phyloP scores from a whole-genome alignment of 2,329 filamentous ascomycete genomes.

The Penicillium sp. region DNA sequence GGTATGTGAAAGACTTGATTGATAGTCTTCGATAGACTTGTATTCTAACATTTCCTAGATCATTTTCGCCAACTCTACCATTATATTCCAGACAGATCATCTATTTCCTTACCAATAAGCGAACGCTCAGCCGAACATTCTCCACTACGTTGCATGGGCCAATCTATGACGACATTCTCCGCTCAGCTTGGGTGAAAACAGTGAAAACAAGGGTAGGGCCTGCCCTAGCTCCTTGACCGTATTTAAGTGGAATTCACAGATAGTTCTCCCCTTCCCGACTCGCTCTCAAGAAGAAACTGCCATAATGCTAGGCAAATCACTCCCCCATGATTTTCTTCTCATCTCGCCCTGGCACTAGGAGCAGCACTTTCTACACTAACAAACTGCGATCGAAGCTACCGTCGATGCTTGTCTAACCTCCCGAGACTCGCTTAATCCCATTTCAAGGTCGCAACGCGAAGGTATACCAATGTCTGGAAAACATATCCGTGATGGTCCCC shows the following conservation, averaged over 20 bases:
- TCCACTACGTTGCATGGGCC: background rate
- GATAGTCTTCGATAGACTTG: too few relatives aligned
- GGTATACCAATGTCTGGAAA: background rate
- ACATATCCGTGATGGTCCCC: background rate
- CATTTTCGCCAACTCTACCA: background rate
- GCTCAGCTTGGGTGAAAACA: background rate
- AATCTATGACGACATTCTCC: constrained; percentile 7
- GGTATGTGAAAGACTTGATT: too few relatives aligned
- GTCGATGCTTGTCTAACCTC: background rate
- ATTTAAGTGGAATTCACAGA: constrained; percentile 3
- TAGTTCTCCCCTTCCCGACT: background rate
- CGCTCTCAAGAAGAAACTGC: background rate
- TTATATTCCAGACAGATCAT: background rate
- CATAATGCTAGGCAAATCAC: background rate
- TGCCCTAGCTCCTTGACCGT: constrained; percentile 10
- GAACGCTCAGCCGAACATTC: background rate
- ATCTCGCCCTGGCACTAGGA: background rate
- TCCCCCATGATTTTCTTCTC: background rate
- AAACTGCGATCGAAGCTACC: background rate
- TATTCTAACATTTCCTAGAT: too few relatives aligned
- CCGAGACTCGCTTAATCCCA: background rate
- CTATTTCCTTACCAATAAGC: background rate
- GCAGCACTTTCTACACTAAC: background rate
- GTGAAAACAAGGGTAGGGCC: constrained; percentile 10
- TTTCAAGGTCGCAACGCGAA: background rate